These are phyloP conservation scores for Moesziomyces globuligerus DNA, from an alignment of 1,284 basidiomycete genomes.

Conservation along the genomic window DNA sequence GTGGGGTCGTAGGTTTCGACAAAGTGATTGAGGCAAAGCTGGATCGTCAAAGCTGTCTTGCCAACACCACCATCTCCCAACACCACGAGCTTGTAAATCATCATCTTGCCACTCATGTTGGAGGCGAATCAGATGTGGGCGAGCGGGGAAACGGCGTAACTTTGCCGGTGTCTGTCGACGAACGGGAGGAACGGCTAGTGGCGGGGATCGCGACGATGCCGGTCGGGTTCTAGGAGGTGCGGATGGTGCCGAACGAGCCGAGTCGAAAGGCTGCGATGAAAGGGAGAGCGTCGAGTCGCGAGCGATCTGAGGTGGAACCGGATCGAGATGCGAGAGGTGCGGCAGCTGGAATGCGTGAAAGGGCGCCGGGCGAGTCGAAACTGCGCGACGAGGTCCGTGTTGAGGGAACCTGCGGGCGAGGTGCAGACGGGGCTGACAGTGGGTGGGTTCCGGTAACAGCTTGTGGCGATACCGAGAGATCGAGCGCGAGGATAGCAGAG, in stretches of 20 bases:
- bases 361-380: not conserved
- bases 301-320: not conserved
- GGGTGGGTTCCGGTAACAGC: too few relatives aligned
- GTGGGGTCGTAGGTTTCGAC: constrained; percentile 67
- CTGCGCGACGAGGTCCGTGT: constrained; percentile 8
- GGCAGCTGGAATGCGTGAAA: not conserved
- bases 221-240: too few relatives aligned
- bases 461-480: not conserved
- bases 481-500: too few relatives aligned
- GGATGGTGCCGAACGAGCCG: too few relatives aligned
- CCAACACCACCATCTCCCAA: constrained; percentile 97
- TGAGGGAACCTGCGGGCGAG: not conserved
- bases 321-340: not conserved
- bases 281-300: not conserved
- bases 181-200: too few relatives aligned
- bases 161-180: not conserved
- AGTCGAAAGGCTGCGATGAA: too few relatives aligned
- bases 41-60: constrained; percentile 92
- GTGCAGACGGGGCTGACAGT: too few relatives aligned
- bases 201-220: too few relatives aligned
- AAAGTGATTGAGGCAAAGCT: constrained; percentile 64
- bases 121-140: not conserved
- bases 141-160: not conserved
- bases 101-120: constrained; percentile 53
- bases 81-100: constrained; percentile 85